Conservation (phyloP, 1,139 yeast genomes). For the Martiniozyma asiatica region DNA sequence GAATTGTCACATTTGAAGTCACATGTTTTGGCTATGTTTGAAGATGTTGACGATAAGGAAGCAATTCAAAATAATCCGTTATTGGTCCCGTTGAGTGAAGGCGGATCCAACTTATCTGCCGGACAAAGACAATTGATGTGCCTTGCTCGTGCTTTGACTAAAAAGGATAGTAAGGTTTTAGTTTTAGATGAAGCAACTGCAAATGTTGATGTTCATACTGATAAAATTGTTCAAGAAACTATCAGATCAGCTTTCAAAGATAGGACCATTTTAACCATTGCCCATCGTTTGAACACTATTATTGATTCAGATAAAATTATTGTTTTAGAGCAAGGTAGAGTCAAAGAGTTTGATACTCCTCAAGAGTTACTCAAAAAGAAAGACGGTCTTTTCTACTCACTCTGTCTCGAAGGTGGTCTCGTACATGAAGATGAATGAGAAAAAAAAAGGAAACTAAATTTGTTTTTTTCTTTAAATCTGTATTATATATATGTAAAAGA, state of each 20-base stretch:
- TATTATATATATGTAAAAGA: too few species aligned
- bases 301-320: slow-evolving; percentile 83
- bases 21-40: slow-evolving; percentile 53
- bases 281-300: slow-evolving; percentile 88
- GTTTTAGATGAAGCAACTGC: slow-evolving; percentile 96
- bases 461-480: too few species aligned
- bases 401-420: slow-evolving; percentile 60
- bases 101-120: slow-evolving; percentile 78
- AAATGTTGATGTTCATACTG: slow-evolving; percentile 94
- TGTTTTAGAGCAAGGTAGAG: slow-evolving; percentile 75
- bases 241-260: slow-evolving; percentile 77
- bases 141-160: slow-evolving; percentile 75
- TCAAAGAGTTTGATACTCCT: slow-evolving; percentile 84
- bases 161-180: slow-evolving; percentile 57
- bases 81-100: slow-evolving; percentile 58
- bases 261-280: slow-evolving; percentile 86
- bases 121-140: slow-evolving; percentile 92
- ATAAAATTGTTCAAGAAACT: slow-evolving; percentile 73
- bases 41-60: slow-evolving; percentile 18
- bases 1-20: slow-evolving; percentile 74
- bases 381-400: slow-evolving; percentile 63
- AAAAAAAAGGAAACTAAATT: too few species aligned
- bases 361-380: slow-evolving; percentile 50
- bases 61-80: slow-evolving; percentile 24
- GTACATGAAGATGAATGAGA: slow-evolving; percentile 6